These are phyloP conservation scores for Coccomyxa sp. DNA, from an alignment of 139 green algal species.

Conservation along the genomic window DNA sequence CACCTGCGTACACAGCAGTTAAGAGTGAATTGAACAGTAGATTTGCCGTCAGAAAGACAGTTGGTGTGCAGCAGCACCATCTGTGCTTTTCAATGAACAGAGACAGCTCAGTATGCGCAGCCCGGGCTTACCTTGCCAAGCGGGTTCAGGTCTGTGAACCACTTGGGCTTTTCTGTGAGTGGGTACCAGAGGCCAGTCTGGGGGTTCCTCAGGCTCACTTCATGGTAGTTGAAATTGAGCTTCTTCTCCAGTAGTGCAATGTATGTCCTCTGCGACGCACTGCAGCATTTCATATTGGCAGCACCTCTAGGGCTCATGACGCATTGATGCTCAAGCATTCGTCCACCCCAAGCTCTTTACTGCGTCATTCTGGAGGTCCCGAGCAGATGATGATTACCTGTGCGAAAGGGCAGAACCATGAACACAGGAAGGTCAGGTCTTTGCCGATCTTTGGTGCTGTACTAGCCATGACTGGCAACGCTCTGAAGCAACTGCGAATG, in stretches of 20 bases:
- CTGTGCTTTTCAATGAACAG: neutral
- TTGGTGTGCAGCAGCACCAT: too few relatives aligned
- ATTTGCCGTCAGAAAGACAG: too few relatives aligned
- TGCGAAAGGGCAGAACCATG: constrained; percentile 50
- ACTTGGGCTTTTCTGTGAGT: constrained; percentile 20
- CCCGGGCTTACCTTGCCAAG: constrained; percentile 2
- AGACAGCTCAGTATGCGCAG: neutral
- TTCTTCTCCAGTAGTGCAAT: constrained; percentile 13
- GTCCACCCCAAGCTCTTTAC: too few relatives aligned
- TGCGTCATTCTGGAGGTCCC: neutral
- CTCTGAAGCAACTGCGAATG: too few relatives aligned
- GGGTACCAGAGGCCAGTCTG: constrained; percentile 10
- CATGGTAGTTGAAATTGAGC: neutral
- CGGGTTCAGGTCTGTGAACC: constrained; percentile 18
- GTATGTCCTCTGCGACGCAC: neutral
- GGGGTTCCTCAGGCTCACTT: constrained; percentile 13
- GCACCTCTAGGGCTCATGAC: too few relatives aligned
- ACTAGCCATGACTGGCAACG: too few relatives aligned
- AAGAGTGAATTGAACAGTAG: too few relatives aligned
- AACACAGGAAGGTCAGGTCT: neutral
- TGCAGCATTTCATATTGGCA: too few relatives aligned
- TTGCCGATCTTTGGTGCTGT: too few relatives aligned
- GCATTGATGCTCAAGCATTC: too few relatives aligned
- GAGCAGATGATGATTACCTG: constrained; percentile 38
- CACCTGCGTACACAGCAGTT: neutral